Base-by-base conservation (phyloP, 257 asterid species). In the Capsicum rhomboideum region DNA sequence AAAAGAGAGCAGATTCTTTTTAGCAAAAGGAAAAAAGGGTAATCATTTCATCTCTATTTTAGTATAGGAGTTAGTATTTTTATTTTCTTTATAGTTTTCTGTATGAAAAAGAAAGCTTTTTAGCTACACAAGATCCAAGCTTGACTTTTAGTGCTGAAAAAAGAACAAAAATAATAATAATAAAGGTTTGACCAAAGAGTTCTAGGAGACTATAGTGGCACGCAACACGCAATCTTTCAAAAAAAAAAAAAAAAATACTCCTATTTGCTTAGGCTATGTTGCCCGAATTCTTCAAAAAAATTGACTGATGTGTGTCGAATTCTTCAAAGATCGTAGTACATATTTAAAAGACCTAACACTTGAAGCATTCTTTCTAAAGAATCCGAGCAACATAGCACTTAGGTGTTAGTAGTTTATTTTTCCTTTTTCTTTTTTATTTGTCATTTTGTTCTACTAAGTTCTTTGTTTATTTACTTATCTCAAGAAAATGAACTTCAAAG, bases 191-290 rank as follows among this genome's bases (percentile, higher is more conserved):
- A 64, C 84, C 31, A 1, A 44, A 82, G 17, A 29, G 44, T 77
- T 77, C 42, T 28, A 77, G 82, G 59, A 10, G 61, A 16, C 18
- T 59, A 28, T 5, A 21, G 6, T 14, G 21, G 84, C 84, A 82
- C 84, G 63, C n/a, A n/a, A n/a, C n/a, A n/a, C n/a, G n/a, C 56
- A 82, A 82, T 23, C 84, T 82, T 82, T 59, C 55, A 44, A 29
- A 77, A 23, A 61, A 34, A 34, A 34, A 34, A 2, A 34, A 2
- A 34, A 2, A 34, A 0, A 34, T 34, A 34, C 5, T 34, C 40
- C 40, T 34, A 34, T 34, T 34, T 34, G 40, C 6, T 34, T 34
- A 34, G 0, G 4, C 40, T 34, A 34, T 34, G 40, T 34, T 34
- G 40, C 4, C 4, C 40, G 40, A 0, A 34, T 34, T 34, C 4